Base-by-base conservation (phyloP, 306 rosid genomes). In the Mimosa bimucronata region DNA sequence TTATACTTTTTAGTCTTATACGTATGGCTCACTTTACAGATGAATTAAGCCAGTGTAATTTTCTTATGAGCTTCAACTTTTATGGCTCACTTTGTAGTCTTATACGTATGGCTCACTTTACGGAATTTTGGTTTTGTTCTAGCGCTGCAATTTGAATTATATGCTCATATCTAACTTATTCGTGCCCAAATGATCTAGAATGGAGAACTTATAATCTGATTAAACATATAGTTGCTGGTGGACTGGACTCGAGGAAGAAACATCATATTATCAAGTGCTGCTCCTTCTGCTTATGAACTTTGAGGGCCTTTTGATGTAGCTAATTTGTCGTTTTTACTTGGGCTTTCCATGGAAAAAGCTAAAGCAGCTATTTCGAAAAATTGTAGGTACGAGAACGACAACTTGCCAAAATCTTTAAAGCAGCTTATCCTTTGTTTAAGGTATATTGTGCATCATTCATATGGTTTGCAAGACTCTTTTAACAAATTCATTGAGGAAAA, bases 221-320 rank as follows among this genome's bases (percentile, higher is more conserved):
- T 30, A 53, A 77, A 69, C 71, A 30, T 89, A 72, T 86, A 91
- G 98, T 77, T 93, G 48, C 83, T 93, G 81, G 91, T 96, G 74
- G 97, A 96, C 69, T 96, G 98, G 98, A 91, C 97, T 61, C 84
- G 90, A 69, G 97, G 98, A 79, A 89, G 78, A 75, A 87, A 88
- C 83, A 78, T 96, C 73, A 80, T 90, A 65, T 80, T 96, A 58
- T 90, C 97, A 62, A 91, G 99, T 83, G 94, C 86, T 71, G 94
- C 97, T 73, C 73, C 89, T 41, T 78, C 92, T 11, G 97, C 87
- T 37, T 89, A 85, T 90, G 96, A 86, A 77, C 80, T 95, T 52
- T 88, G 98, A 83, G 99, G 99, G 53, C 97, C 99, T 19, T 85
- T 86, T 82, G 99, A 95, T 80, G 98, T 91, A 79, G 92, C 94